These are phyloP conservation scores for Cercospora sesami DNA, from an alignment of 2,329 filamentous ascomycete species.

Conservation along the genomic window DNA sequence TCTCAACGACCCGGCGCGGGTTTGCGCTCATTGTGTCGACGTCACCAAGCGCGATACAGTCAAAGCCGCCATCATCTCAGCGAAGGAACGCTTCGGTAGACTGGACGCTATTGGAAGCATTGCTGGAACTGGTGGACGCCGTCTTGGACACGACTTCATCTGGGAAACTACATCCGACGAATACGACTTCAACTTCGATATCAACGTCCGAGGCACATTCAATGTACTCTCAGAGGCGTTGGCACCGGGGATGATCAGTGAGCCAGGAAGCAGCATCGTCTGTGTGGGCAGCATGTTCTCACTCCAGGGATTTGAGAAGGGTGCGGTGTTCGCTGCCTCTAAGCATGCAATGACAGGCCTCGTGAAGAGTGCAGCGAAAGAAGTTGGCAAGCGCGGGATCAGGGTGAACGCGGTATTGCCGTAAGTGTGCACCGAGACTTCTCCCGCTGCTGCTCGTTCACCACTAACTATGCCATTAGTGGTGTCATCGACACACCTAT, in stretches of 20 bases:
- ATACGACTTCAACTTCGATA: background rate
- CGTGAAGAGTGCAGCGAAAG: background rate
- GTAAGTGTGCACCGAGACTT: background rate
- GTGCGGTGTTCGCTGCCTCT: background rate
- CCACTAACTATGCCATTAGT: background rate
- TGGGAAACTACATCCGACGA: background rate
- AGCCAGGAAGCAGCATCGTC: background rate
- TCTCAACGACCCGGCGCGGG: background rate
- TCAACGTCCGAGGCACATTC: background rate
- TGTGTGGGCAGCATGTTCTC: background rate
- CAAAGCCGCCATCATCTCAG: background rate
- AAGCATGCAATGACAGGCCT: background rate
- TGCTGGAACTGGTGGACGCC: background rate
- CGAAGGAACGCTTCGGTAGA: background rate
- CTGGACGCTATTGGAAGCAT: background rate
- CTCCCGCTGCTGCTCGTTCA: no score
- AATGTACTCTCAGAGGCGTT: background rate
- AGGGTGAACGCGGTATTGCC: background rate
- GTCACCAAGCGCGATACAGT: background rate
- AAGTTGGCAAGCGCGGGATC: background rate
- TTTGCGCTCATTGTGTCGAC: background rate
- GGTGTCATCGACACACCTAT: background rate
- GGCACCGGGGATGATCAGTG: background rate
- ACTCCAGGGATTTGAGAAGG: background rate
- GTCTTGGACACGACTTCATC: background rate